phyloP scores from a whole-genome alignment of 1,284 basidiomycete species.

The Apiotrichum porosum region DNA sequence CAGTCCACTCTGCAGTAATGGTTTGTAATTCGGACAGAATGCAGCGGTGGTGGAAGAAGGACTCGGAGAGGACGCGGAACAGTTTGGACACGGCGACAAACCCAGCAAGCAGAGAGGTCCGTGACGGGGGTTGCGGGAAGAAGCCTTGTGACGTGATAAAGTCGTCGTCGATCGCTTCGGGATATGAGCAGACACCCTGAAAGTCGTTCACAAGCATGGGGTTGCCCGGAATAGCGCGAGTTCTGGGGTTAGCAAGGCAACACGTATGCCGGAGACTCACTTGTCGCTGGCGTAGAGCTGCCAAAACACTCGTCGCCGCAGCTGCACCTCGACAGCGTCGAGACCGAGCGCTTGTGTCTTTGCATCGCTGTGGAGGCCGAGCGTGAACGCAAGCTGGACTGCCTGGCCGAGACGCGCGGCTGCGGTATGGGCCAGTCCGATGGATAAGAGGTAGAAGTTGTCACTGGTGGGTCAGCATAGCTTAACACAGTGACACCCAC shows the following conservation, averaged over 20 bases:
- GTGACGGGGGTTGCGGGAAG: conserved; percentile 40
- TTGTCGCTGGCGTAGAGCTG: conserved; percentile 46
- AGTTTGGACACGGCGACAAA: conserved; percentile 43
- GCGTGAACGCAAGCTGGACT: conserved; percentile 42
- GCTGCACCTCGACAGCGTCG: conserved; percentile 42
- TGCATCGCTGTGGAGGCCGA: conserved; percentile 43
- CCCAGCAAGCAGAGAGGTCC: conserved; percentile 42
- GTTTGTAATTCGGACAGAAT: conserved; percentile 23
- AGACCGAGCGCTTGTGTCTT: conserved; percentile 36
- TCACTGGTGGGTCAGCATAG: conserved; percentile 26
- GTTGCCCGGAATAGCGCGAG: conserved; percentile 42
- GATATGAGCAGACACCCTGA: conserved; percentile 43
- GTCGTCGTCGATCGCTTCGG: conserved; percentile 46
- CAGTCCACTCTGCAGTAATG: conserved; percentile 23
- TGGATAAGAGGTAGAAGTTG: conserved; percentile 45
- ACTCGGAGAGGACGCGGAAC: conserved; percentile 44
- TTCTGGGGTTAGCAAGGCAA: conserved; percentile 23
- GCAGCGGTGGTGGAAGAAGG: conserved; percentile 46
- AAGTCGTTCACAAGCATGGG: conserved; percentile 49
- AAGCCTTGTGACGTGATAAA: conserved; percentile 47
- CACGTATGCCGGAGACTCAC: conserved; percentile 1
- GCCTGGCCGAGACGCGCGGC: conserved; percentile 44
- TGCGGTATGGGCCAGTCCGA: conserved; percentile 41
- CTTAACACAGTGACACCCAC: conserved; percentile 18
- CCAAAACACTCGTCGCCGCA: conserved; percentile 45